Percentiles rank a stretch among this genome's conserved stretches.
Conservation (phyloP, 1,284 basidiomycete species). For the Marasmius fiardii region DNA sequence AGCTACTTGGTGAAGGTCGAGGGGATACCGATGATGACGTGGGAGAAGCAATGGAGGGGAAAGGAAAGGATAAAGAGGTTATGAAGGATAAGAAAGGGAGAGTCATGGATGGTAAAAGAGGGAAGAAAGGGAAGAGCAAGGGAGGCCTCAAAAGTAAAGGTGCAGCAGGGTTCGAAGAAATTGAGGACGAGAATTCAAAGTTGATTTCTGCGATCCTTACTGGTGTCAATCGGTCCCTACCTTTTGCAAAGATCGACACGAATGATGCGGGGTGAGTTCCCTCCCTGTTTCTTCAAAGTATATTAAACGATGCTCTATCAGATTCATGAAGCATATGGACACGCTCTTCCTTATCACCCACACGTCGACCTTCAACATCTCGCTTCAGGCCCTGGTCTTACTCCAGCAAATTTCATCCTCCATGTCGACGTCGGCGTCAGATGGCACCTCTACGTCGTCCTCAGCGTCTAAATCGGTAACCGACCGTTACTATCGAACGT, state of each 20-base stretch:
- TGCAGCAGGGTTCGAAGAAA: slow-evolving; percentile 63
- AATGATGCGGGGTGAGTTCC: slow-evolving; percentile 46
- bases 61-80: slow-evolving; percentile 26
- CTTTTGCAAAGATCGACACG: slow-evolving; percentile 79
- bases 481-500: slow-evolving; percentile 87
- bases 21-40: slow-evolving; percentile 28
- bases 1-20: slow-evolving; percentile 68
- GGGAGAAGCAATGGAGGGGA: slow-evolving; percentile 29
- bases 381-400: slow-evolving; percentile 91
- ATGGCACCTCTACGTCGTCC: slow-evolving; percentile 33
- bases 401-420: slow-evolving; percentile 79
- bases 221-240: slow-evolving; percentile 93
- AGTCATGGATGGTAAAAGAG: slow-evolving; percentile 14
- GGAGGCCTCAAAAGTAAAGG: slow-evolving; percentile 47
- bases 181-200: slow-evolving; percentile 81
- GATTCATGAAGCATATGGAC: slow-evolving; percentile 86
- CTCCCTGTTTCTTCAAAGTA: background rate
- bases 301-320: slow-evolving; percentile 26
- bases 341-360: slow-evolving; percentile 96
- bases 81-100: slow-evolving; percentile 31
- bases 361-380: slow-evolving; percentile 93
- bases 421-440: slow-evolving; percentile 34
- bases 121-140: slow-evolving; percentile 32
- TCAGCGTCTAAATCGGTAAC: slow-evolving; percentile 52
- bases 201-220: slow-evolving; percentile 91